A percentile compares a stretch with the other conserved stretches of the same genome.
phyloP scores from a whole-genome alignment of 2,329 filamentous ascomycete species.

The Dothideomycetes sp. region DNA sequence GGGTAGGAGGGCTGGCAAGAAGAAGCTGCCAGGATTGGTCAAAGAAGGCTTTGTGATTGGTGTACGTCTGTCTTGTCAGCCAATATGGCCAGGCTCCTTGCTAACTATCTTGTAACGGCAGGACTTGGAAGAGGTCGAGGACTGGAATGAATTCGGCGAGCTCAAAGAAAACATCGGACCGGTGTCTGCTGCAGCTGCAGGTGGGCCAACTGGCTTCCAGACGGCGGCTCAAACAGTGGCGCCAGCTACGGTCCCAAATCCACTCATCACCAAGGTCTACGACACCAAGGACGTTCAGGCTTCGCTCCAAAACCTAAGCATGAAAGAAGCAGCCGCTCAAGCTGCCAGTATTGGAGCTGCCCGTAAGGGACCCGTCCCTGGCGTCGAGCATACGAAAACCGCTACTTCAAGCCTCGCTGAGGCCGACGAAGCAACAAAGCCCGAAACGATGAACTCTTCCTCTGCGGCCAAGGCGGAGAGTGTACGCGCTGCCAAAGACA shows the following conservation, averaged over 20 bases:
- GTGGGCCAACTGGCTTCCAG: neutral
- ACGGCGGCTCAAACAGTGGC: no score
- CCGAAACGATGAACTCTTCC: conserved; percentile 22
- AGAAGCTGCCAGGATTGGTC: conserved; percentile 81
- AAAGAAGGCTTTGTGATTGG: conserved; percentile 79
- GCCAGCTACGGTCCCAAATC: no score
- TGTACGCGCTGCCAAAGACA: conserved; percentile 18
- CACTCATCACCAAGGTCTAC: no score
- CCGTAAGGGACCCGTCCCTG: conserved; percentile 11
- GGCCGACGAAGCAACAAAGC: conserved; percentile 14
- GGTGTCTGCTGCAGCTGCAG: conserved; percentile 30
- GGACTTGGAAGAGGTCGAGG: conserved; percentile 91
- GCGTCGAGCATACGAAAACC: conserved; percentile 13
- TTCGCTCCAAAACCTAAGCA: conserved; percentile 22
- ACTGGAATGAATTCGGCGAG: conserved; percentile 99
- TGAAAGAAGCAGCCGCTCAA: conserved; percentile 22
- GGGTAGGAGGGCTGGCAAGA: conserved; percentile 73
- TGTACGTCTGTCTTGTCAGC: no score
- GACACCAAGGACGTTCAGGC: conserved; percentile 22
- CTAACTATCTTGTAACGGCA: no score
- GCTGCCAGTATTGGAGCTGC: conserved; percentile 17
- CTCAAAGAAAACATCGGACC: conserved; percentile 70
- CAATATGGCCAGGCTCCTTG: no score
- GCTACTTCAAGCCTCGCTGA: conserved; percentile 13
- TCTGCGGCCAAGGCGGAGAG: conserved; percentile 22